Conservation (phyloP, 2,329 filamentous ascomycete species). For the Pleoardoris graminearum region DNA sequence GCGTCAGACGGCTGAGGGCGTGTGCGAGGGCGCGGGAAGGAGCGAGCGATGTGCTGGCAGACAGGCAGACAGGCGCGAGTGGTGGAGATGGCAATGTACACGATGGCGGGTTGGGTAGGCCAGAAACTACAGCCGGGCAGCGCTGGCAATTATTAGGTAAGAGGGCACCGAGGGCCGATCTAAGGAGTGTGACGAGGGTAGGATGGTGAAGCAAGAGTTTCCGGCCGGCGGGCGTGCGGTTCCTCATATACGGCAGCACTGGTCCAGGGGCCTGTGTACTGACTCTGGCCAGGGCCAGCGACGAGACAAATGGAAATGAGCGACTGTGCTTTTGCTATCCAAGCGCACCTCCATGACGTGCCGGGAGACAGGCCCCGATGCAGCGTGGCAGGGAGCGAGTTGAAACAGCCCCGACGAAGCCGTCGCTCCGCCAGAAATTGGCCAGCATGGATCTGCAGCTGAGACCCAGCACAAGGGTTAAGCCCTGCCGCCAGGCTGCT, state of each 20-base stretch:
- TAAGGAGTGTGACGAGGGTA: slow-evolving; percentile 27
- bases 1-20: slow-evolving; percentile 31
- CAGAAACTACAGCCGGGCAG: slow-evolving; percentile 39
- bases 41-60: slow-evolving; percentile 20
- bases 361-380: slow-evolving; percentile 40
- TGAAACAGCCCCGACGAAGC: slow-evolving; percentile 27
- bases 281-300: slow-evolving; percentile 40
- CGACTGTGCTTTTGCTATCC: slow-evolving; percentile 40
- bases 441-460: slow-evolving; percentile 28
- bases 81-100: slow-evolving; percentile 13
- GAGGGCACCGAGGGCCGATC: slow-evolving; percentile 13
- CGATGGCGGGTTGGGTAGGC: slow-evolving; percentile 26
- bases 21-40: slow-evolving; percentile 18
- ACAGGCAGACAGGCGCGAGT: neutral
- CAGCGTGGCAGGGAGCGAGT: slow-evolving; percentile 27
- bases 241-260: slow-evolving; percentile 36
- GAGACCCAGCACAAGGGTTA: slow-evolving; percentile 16
- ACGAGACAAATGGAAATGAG: slow-evolving; percentile 47
- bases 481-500: slow-evolving; percentile 2
- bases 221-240: slow-evolving; percentile 28
- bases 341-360: slow-evolving; percentile 47
- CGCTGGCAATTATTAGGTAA: slow-evolving; percentile 10
- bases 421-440: slow-evolving; percentile 5
- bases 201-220: slow-evolving; percentile 24
- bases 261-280: slow-evolving; percentile 38